Conservation (phyloP, 177 flowering plant species). For the Vitis hybrid region DNA sequence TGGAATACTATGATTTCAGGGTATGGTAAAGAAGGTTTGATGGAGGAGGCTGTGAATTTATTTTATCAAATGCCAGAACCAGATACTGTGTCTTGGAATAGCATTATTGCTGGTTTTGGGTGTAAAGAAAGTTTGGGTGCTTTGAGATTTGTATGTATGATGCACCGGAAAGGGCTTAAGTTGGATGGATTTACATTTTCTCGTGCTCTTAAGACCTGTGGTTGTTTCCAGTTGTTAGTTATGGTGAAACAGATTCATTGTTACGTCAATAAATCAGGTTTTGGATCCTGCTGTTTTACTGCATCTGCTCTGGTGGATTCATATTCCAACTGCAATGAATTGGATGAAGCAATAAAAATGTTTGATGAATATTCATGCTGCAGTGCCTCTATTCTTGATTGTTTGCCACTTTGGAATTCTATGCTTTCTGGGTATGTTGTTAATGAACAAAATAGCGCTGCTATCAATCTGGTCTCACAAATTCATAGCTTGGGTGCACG, state of each 20-base stretch:
- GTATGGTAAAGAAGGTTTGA: conserved; percentile 22
- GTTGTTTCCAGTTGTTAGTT: conserved; percentile 13
- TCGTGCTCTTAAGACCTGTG: conserved; percentile 26
- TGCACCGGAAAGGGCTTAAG: conserved; percentile 25
- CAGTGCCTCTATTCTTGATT: conserved; percentile 1
- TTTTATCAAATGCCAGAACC: conserved; percentile 26
- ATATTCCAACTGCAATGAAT: conserved; percentile 41
- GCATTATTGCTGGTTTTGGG: conserved; percentile 27
- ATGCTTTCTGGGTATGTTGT: conserved; percentile 34
- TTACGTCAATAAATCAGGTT: conserved; percentile 34
- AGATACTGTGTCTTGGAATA: conserved; percentile 34
- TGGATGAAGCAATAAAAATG: conserved; percentile 31
- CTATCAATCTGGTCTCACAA: conserved; percentile 17
- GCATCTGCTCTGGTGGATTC: conserved; percentile 44
- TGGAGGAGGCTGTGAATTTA: conserved; percentile 27
- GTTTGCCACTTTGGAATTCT: conserved; percentile 30
- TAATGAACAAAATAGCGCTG: conserved; percentile 16
- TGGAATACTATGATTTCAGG: conserved; percentile 35
- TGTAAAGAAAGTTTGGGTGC: conserved; percentile 17
- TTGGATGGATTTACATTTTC: conserved; percentile 31
- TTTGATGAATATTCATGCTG: conserved; percentile 12
- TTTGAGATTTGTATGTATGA: conserved; percentile 20
- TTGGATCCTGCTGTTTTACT: conserved; percentile 27
- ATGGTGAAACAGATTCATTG: conserved; percentile 25
- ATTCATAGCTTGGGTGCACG: conserved; percentile 19